Base-by-base conservation (phyloP, 306 rosid species). In the Prunus campanulata region DNA sequence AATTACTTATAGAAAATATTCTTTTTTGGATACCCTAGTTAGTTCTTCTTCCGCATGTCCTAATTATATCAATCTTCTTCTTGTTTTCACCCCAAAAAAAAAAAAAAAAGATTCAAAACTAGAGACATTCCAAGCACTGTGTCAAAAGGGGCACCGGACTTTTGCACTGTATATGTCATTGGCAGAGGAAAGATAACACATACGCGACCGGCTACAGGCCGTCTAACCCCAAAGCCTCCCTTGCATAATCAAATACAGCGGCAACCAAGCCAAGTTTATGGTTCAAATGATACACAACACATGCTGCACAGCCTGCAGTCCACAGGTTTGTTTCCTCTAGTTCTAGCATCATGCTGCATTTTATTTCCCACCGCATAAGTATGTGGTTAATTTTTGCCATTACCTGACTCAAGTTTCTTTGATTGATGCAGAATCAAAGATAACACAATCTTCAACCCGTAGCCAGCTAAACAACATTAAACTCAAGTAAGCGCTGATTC, bases 121-220 rank as follows among this genome's bases (percentile, higher is more conserved):
- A 39, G 74, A 0, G 96, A 92, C 68, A 67, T 88, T 22, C 89
- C 96, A 56, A 86, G 75, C 74, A 8, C 8, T 0, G 97, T 90
- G 82, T 80, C 88, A 6, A 92, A 83, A 80, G 93, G 82, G 47
- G 90, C 87, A 14, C 93, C 97, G 0, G 77, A 78, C 15, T 92
- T 84, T 79, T 92, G 97, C 83, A 84, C 90, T 8, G 85, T 92
- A 68, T 92, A 92, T 85, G 79, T 80, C 27, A 89, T 90, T 71
- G 48, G 83, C 81, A 92, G 87, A 80, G 96, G 90, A 79, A 92
- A 88, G 74, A 83, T 90, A 73, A 63, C 86, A 10, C 15, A 79
- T 1, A 80, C 84, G 60, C 77, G 70, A 77, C 51, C 89, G 5
- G 86, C 96, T 46, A 75, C 88, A 7, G 25, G 66, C 14, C 20